A percentile compares a stretch with the other conserved stretches of the same genome.
These are phyloP conservation scores for Trichoderma asperellum DNA, from an alignment of 2,329 filamentous ascomycete species.

Conservation along the genomic window DNA sequence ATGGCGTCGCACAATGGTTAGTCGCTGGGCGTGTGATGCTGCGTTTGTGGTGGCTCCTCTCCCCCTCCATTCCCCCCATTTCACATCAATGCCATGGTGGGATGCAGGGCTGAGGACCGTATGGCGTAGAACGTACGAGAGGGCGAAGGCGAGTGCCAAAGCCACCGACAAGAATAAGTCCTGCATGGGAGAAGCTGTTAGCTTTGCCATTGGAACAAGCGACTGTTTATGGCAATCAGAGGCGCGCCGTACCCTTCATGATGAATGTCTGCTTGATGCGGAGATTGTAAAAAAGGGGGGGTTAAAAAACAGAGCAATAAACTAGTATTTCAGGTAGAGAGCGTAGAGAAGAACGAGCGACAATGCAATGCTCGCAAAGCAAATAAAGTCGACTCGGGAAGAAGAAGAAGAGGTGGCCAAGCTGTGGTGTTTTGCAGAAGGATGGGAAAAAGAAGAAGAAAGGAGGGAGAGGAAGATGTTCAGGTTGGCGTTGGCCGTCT, in stretches of 20 bases:
- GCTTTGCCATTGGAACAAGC: conserved; percentile 24
- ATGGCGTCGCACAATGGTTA: conserved; percentile 35
- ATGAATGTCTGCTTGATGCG: conserved; percentile 33
- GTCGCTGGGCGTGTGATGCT: conserved; percentile 21
- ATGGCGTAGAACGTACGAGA: conserved; percentile 65
- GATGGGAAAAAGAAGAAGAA: conserved; percentile 8
- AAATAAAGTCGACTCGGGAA: conserved; percentile 12
- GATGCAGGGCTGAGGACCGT: conserved; percentile 19
- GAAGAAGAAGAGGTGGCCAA: conserved; percentile 5
- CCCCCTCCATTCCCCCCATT: conserved; percentile 19
- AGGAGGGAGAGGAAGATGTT: conserved; percentile 5
- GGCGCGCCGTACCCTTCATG: conserved; percentile 43
- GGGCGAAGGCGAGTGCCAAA: conserved; percentile 97
- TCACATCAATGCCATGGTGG: conserved; percentile 5
- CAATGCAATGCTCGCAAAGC: conserved; percentile 26
- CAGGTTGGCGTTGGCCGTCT: conserved; percentile 1
- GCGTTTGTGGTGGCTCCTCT: not conserved
- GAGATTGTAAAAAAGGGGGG: conserved; percentile 23
- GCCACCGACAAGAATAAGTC: conserved; percentile 97
- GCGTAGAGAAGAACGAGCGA: conserved; percentile 31
- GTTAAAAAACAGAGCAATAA: not conserved
- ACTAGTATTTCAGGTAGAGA: conserved; percentile 26
- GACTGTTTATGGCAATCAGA: not conserved
- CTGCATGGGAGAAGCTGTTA: conserved; percentile 51
- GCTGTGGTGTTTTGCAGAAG: conserved; percentile 6